These are phyloP conservation scores for Hanseniaspora meyeri DNA, from an alignment of 805 yeast genomes.

Conservation along the genomic window DNA sequence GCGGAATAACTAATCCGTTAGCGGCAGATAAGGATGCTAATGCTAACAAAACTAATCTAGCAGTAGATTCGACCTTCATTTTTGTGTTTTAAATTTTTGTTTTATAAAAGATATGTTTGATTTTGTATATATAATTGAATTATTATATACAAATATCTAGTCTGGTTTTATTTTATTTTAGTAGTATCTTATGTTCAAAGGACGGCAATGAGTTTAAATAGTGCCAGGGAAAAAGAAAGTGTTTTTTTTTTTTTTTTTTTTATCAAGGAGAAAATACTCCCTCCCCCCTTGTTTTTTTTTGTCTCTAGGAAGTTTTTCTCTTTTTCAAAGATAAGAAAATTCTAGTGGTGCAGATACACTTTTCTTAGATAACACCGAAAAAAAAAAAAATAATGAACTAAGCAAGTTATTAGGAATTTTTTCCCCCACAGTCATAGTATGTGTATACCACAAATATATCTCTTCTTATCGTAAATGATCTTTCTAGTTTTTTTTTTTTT, in stretches of 20 bases:
- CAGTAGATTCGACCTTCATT: background rate
- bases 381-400: background rate
- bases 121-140: background rate
- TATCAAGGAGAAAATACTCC: background rate
- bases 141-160: background rate
- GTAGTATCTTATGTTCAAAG: background rate
- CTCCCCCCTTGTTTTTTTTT: background rate
- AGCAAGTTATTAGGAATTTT: too few relatives aligned
- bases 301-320: background rate
- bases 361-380: background rate
- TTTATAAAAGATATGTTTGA: background rate
- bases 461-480: too few relatives aligned
- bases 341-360: background rate
- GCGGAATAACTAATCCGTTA: conserved; percentile 53
- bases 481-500: background rate
- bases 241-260: background rate
- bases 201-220: background rate
- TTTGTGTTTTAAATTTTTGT: background rate
- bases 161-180: background rate
- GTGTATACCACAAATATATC: background rate
- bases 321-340: background rate
- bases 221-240: background rate
- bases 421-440: background rate
- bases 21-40: conserved; percentile 32
- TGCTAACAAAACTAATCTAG: conserved; percentile 19